phyloP scores from a whole-genome alignment of 2,329 filamentous ascomycete species.

The Phialophora tarda region DNA sequence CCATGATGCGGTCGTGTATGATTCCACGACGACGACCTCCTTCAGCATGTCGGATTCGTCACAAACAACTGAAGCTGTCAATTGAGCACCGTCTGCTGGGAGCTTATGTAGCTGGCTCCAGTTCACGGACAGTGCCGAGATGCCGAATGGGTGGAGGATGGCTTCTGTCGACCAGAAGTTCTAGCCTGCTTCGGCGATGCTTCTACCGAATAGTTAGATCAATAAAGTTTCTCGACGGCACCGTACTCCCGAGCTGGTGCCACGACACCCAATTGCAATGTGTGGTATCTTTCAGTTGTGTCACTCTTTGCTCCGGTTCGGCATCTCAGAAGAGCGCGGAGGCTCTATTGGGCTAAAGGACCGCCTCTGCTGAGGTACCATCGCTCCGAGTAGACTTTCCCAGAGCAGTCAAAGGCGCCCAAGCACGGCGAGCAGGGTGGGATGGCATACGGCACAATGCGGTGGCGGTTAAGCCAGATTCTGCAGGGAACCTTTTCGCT shows the following conservation, averaged over 20 bases:
- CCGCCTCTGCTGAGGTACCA: conserved; percentile 6
- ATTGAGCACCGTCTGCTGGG: background rate
- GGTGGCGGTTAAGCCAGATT: background rate
- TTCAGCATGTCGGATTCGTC: background rate
- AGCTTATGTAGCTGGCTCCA: background rate
- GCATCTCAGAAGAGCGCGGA: conserved; percentile 8
- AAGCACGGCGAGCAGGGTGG: conserved; percentile 9
- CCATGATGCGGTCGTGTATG: background rate
- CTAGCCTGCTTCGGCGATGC: conserved; percentile 8
- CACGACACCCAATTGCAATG: background rate
- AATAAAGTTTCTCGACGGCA: conserved; percentile 4
- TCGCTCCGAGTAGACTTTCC: conserved; percentile 21
- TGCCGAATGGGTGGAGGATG: conserved; percentile 1
- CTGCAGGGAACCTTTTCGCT: conserved; percentile 12
- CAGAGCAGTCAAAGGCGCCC: conserved; percentile 9
- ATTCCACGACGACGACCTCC: background rate
- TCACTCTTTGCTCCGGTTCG: background rate
- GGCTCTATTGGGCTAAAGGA: background rate
- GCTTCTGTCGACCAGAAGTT: background rate
- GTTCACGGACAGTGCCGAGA: background rate
- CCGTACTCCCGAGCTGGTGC: conserved; percentile 5
- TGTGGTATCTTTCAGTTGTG: background rate
- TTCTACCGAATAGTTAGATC: background rate
- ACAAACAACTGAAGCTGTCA: background rate
- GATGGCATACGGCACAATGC: conserved; percentile 7